phyloP scores from a whole-genome alignment of 306 rosid genomes.

The Citrullus colocynthis region DNA sequence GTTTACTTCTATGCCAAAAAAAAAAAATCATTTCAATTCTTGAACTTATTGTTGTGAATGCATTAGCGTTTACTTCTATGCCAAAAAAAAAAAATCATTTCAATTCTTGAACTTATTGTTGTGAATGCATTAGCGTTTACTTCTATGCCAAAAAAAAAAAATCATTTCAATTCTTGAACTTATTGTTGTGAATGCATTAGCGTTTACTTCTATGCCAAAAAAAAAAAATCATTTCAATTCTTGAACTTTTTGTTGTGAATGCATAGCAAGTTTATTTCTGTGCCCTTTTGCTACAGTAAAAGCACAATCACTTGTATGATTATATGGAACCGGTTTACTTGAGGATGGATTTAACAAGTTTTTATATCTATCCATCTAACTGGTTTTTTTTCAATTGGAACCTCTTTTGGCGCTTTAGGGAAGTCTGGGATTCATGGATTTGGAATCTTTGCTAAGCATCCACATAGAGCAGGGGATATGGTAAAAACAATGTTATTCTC shows the following conservation, averaged over 20 bases:
- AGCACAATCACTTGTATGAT: not conserved
- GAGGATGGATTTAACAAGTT: not conserved
- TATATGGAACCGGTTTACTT: not conserved
- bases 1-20: not conserved
- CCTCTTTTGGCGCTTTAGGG: conserved; percentile 28
- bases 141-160: not conserved
- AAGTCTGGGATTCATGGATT: conserved; percentile 98
- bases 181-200: not conserved
- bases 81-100: too few species aligned
- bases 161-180: not conserved
- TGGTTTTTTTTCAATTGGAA: not conserved
- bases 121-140: not conserved
- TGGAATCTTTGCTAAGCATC: conserved; percentile 95
- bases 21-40: not conserved
- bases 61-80: not conserved
- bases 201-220: not conserved
- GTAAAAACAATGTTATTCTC: conserved; percentile 23
- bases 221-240: not conserved
- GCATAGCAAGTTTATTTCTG: not conserved
- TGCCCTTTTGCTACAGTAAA: not conserved
- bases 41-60: not conserved
- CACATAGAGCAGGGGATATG: conserved; percentile 98
- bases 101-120: not conserved
- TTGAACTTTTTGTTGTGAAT: not conserved
- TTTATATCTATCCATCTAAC: not conserved